Conservation (phyloP, 1,139 yeast species). For the Tardiomyces digboiensis region DNA sequence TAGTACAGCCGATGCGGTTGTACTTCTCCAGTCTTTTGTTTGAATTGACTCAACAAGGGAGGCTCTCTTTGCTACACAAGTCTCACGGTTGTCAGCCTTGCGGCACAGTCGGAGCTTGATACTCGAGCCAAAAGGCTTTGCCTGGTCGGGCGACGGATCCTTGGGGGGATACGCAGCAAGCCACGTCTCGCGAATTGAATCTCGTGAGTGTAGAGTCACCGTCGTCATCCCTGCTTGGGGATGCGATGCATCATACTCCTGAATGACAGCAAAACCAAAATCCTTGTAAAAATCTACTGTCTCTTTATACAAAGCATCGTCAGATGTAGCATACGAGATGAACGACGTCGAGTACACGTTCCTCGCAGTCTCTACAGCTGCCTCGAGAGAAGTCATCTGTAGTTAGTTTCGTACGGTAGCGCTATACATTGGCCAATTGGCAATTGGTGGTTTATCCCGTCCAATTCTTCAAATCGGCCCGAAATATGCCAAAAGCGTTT, state of each 20-base stretch:
- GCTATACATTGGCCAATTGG: too few species aligned
- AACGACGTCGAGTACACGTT: constrained; percentile 22
- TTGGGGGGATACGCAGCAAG: constrained; percentile 9
- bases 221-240: constrained; percentile 18
- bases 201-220: constrained; percentile 20
- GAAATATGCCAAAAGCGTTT: too few species aligned
- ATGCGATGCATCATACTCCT: constrained; percentile 28
- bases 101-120: constrained; percentile 24
- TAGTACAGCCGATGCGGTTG: constrained; percentile 25
- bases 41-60: constrained; percentile 12
- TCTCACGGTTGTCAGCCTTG: constrained; percentile 15
- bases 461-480: too few species aligned
- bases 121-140: constrained; percentile 23
- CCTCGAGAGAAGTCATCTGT: neutral
- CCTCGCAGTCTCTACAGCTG: neutral
- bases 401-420: too few species aligned
- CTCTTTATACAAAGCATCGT: constrained; percentile 34
- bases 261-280: constrained; percentile 48
- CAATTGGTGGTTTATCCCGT: too few species aligned
- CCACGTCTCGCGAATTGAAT: constrained; percentile 13
- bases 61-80: constrained; percentile 9
- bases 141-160: constrained; percentile 14
- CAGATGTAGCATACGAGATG: constrained; percentile 50
- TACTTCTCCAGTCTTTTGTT: constrained; percentile 29
- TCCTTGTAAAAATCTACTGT: constrained; percentile 43